phyloP scores from a whole-genome alignment of 257 asterid genomes.

The Hygrophila difformis region DNA sequence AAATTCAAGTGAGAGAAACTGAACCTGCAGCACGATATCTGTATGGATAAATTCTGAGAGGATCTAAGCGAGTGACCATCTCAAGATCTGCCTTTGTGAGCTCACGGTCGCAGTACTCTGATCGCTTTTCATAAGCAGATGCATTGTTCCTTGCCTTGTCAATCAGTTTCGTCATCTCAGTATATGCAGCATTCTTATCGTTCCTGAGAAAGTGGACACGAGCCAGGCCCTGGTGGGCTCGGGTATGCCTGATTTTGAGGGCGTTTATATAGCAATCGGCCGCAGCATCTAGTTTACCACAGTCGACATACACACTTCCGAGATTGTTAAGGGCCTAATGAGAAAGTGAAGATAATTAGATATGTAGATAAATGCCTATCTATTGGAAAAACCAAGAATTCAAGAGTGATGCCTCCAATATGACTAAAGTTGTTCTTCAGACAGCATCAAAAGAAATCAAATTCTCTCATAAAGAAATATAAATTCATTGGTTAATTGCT shows the following conservation, averaged over 20 bases:
- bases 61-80: slow-evolving; percentile 83
- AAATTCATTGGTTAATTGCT: too few relatives aligned
- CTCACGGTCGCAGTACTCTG: slow-evolving; percentile 92
- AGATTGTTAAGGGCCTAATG: slow-evolving; percentile 90
- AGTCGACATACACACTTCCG: slow-evolving; percentile 90
- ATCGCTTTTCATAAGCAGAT: slow-evolving; percentile 92
- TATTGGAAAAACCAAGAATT: too few relatives aligned
- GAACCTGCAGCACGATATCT: slow-evolving; percentile 98
- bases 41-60: slow-evolving; percentile 93
- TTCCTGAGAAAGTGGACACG: slow-evolving; percentile 85
- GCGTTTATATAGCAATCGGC: slow-evolving; percentile 97
- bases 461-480: too few relatives aligned
- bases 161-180: slow-evolving; percentile 89
- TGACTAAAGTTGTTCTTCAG: too few relatives aligned
- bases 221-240: slow-evolving; percentile 99
- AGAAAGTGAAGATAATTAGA: too few relatives aligned
- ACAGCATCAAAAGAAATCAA: too few relatives aligned
- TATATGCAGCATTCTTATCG: slow-evolving; percentile 78
- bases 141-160: slow-evolving; percentile 84
- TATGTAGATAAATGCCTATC: too few relatives aligned
- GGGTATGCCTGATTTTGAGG: slow-evolving; percentile 85
- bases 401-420: too few relatives aligned
- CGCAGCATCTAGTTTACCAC: slow-evolving; percentile 79
- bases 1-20: slow-evolving; percentile 12
- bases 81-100: slow-evolving; percentile 89